Evolutionary conservation across 345 rosid species (phyloP), one percentile per base, ranked within the genome.

Genomic region (Eucalyptus dawsonii): DNA sequence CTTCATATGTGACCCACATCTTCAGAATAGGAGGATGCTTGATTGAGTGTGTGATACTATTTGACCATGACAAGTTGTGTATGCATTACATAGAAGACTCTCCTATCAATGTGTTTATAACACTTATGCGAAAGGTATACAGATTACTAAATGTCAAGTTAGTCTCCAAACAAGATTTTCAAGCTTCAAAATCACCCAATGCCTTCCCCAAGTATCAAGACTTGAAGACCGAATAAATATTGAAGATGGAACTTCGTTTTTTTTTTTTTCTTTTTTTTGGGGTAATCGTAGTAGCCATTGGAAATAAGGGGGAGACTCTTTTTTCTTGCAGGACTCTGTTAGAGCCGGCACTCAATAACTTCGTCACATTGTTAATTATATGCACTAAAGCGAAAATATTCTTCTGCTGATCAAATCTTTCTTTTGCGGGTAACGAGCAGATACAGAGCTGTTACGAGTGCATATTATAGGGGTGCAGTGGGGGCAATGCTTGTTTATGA

Each of bases 401-500:
- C 44, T 76, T 11, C 29, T 76, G 85, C 85, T 76, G 47, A 76
- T 21, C 29, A 21, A 40, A 4, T 76, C 27, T 40, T 76, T 40
- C 29, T 76, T 76, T 76, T 21, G 85, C 0, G 5, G 9, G 27
- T 40, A 40, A 76, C 1, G 85, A 65, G 49, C 91, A 92, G 94
- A 80, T 93, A 92, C 86, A 88, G 94, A 87, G 94, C 94, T 15
- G 94, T 93, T 72, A 93, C 93, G 3, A 91, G 93, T 88, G 93
- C 94, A 37, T 93, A 93, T 88, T 93, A 93, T 72, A 92, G 94
- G 87, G 94, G 94, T 87, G 94, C 94, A 5, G 91, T 91, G 54
- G 94, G 94, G 88, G 93, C 94, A 25, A 88, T 93, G 81, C 89
- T 93, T 53, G 94, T 92, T 50, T 93, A 93, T 88, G 94, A 93